Evolutionary conservation across 202 grass and related monocot genomes (phyloP), one percentile per base, ranked within the genome.

Genomic region (Brachypodium distachyon): DNA sequence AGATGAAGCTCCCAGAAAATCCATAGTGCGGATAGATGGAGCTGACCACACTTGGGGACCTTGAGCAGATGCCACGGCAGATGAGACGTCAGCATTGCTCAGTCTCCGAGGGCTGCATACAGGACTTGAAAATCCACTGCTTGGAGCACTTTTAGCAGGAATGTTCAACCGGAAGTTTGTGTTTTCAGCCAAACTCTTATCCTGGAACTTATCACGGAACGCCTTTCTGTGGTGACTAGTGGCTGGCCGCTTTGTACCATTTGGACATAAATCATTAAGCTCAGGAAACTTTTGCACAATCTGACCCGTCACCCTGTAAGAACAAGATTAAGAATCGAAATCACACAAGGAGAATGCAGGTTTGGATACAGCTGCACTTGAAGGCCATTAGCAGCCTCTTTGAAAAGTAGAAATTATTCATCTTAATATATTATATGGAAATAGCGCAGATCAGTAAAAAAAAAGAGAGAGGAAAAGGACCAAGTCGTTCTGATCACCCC

Each of bases 101-200:
- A 70, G 77, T 94, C 89, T 88, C 64, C 76, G 82, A 53, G 94
- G 94, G 73, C 91, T 94, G 28, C 68, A 61, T 22, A 74, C 68
- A 61, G 89, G 91, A 83, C 86, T 90, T 48, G 90, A 89, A 57
- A 94, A 88, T 17, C 76, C 88, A 87, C 86, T 94, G 84, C 33
- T 81, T 50, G 91, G 87, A 48, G 91, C 91, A 77, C 84, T 92
- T 84, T 88, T 92, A 82, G 82, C 62, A 61, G 91, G 91, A 77
- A 97, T 92, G 37, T 90, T 94, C 61, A 94, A 81, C 21, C 52
- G 67, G 53, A 97, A 88, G 62, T 88, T 83, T 9, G 22, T 59
- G 22, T 68, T 87, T 62, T 86, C 87, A 72, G 75, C 49, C 52
- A 84, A 80, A 81, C 72, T 84, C 83, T 72, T 90, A 26, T 88